Evolutionary conservation across 352 stramenopile species (phyloP), one percentile per base, ranked within the genome.

Genomic region (Globisporangium cystogenes): DNA sequence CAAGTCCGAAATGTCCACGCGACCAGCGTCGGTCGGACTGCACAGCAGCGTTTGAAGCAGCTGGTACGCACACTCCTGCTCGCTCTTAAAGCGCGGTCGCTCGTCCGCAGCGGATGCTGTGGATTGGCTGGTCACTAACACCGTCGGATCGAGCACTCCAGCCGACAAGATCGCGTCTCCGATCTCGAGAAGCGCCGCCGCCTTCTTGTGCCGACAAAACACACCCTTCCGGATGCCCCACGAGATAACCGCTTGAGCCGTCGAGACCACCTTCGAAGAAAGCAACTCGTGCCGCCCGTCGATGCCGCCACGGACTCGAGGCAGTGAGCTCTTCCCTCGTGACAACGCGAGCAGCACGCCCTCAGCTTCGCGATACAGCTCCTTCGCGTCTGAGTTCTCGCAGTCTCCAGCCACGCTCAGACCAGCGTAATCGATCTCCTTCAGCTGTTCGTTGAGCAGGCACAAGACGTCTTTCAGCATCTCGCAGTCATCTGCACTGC

Each of bases 191-290:
- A 62, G 43, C 16, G 53, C 18, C 15, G 29, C 41, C 31, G 48
- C 4, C 35, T 57, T 62, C 26, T 44, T 52, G 11, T 48, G 54
- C 6, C 39, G 51, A 37, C 45, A 73, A 44, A 80, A 80, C 10
- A 76, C 42, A 26, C 65, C 48, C 46, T 74, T 74, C 35, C 65
- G 70, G 15, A 70, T 64, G 4, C 70, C 67, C 70, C 70, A 80
- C 43, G 62, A 58, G 4, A 80, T 46, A 35, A 76, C 42, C 27
- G 72, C 59, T 23, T 80, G 70, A 16, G 70, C 68, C 5, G 49
- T 55, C 26, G 61, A 39, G 12, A 73, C 53, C 21, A 76, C 58
- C 46, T 59, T 58, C 4, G 62, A 68, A 23, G 51, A 20, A 8
- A 63, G 18, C 20, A 42, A 24, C 26, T 21, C 27, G n/a, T 36